Percentiles rank a stretch among this genome's conserved stretches.
Evolutionary conservation across 2,329 filamentous ascomycete species (phyloP).

Genomic region (Aspergillus bombycis): DNA sequence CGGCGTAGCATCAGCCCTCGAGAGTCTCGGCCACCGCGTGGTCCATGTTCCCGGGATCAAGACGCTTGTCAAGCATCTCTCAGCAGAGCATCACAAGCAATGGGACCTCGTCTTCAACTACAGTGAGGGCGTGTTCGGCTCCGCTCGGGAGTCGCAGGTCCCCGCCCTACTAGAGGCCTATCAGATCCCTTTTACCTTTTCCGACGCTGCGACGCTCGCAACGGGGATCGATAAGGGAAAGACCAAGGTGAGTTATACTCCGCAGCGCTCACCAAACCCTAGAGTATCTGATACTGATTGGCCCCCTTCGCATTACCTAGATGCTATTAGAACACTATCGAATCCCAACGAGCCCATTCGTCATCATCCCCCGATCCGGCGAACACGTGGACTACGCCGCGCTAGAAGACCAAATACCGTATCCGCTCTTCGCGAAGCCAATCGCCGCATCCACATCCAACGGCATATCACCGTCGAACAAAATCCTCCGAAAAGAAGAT

Average conservation of each 20-base stretch:
- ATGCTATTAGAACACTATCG: conserved; percentile 20
- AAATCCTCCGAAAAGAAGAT: conserved; percentile 16
- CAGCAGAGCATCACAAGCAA: conserved; percentile 15
- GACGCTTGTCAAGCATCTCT: conserved; percentile 19
- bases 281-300: background rate
- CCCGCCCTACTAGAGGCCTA: conserved; percentile 31
- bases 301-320: background rate
- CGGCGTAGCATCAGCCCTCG: conserved; percentile 13
- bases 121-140: conserved; percentile 25
- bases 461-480: conserved; percentile 18
- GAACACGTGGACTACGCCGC: conserved; percentile 2
- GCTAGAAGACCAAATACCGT: conserved; percentile 12
- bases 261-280: too few species aligned
- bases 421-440: conserved; percentile 26
- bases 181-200: conserved; percentile 28
- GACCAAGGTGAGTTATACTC: conserved; percentile 21
- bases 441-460: conserved; percentile 24
- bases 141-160: conserved; percentile 28
- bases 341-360: conserved; percentile 22
- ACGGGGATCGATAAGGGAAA: conserved; percentile 26
- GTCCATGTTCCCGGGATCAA: conserved; percentile 19
- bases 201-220: conserved; percentile 26
- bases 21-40: conserved; percentile 19
- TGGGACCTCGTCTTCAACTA: conserved; percentile 34
- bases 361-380: conserved; percentile 5